A percentile compares a stretch with the other conserved stretches of the same genome.
These are phyloP conservation scores for Fusarium drepaniforme DNA, from an alignment of 2,329 filamentous ascomycete species.

Conservation along the genomic window DNA sequence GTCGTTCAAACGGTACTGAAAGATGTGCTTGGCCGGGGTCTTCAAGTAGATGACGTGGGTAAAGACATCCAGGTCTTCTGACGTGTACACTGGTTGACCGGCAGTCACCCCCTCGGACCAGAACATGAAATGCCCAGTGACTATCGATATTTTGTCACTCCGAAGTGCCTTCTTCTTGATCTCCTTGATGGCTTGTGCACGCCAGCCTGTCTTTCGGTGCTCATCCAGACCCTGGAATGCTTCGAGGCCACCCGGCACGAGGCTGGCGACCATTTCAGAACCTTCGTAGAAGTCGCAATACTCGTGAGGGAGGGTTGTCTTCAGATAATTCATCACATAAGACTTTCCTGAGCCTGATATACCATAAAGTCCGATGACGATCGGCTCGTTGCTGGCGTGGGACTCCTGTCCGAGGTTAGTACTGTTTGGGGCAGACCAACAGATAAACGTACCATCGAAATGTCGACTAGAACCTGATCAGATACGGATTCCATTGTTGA, in stretches of 20 bases:
- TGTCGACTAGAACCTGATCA: no score
- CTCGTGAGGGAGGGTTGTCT: constrained; percentile 11
- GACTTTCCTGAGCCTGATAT: constrained; percentile 67
- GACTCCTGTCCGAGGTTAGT: not conserved
- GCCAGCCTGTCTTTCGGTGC: constrained; percentile 52
- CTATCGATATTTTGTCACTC: constrained; percentile 55
- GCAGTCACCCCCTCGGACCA: constrained; percentile 55
- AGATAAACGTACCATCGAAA: no score
- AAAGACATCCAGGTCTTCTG: constrained; percentile 59
- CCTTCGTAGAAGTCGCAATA: constrained; percentile 55
- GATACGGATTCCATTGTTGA: no score
- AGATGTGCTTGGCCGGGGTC: constrained; percentile 51
- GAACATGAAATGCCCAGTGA: constrained; percentile 69
- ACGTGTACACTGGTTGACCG: constrained; percentile 55
- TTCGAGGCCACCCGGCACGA: constrained; percentile 60
- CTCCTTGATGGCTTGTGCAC: constrained; percentile 58
- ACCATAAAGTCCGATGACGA: constrained; percentile 67
- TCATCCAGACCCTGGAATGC: constrained; percentile 58
- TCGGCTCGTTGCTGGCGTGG: constrained; percentile 43
- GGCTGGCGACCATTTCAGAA: constrained; percentile 57
- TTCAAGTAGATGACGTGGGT: constrained; percentile 72
- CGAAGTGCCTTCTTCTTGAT: constrained; percentile 54
- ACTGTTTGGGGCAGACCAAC: no score
- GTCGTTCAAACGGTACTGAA: constrained; percentile 54
- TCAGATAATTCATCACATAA: constrained; percentile 56